These are phyloP conservation scores for Ambrosiella cleistominuta DNA, from an alignment of 2,329 filamentous ascomycete species.

Conservation along the genomic window DNA sequence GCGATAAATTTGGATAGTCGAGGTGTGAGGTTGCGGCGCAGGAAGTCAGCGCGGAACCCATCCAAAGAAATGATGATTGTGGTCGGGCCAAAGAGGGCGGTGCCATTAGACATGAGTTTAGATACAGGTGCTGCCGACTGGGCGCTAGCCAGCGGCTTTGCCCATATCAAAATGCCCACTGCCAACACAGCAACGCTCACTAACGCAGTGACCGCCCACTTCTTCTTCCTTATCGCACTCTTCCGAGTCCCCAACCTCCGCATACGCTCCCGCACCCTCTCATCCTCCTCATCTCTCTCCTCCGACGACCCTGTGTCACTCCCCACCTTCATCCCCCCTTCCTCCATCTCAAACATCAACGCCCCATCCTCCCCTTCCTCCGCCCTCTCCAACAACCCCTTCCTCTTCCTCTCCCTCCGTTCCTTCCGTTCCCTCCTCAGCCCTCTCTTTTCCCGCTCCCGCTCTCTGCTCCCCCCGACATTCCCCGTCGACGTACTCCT, in stretches of 20 bases:
- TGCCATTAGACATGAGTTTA: constrained; percentile 56
- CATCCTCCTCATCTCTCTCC: constrained; percentile 42
- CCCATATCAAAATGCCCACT: constrained; percentile 16
- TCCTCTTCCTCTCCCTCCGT: constrained; percentile 35
- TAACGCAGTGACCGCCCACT: constrained; percentile 32
- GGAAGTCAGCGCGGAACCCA: constrained; percentile 87
- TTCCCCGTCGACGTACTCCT: background rate
- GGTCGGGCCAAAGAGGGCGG: constrained; percentile 73
- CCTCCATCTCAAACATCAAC: constrained; percentile 83
- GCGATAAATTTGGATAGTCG: constrained; percentile 60
- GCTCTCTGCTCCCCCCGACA: constrained; percentile 12
- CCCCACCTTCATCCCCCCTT: constrained; percentile 52
- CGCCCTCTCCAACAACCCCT: constrained; percentile 33
- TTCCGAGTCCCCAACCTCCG: constrained; percentile 20
- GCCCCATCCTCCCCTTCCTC: constrained; percentile 50
- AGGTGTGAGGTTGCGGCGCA: constrained; percentile 69
- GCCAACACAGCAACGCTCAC: constrained; percentile 17
- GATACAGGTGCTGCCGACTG: background rate
- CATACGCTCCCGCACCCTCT: constrained; percentile 39
- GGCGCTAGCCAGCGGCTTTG: background rate
- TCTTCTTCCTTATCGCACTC: background rate
- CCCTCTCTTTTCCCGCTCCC: constrained; percentile 28
- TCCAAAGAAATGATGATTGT: constrained; percentile 89
- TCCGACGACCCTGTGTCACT: constrained; percentile 36
- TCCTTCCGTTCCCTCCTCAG: constrained; percentile 31